phyloP scores from a whole-genome alignment of 768 basidiomycete genomes.

The Cystobasidiopsis lactophilus region DNA sequence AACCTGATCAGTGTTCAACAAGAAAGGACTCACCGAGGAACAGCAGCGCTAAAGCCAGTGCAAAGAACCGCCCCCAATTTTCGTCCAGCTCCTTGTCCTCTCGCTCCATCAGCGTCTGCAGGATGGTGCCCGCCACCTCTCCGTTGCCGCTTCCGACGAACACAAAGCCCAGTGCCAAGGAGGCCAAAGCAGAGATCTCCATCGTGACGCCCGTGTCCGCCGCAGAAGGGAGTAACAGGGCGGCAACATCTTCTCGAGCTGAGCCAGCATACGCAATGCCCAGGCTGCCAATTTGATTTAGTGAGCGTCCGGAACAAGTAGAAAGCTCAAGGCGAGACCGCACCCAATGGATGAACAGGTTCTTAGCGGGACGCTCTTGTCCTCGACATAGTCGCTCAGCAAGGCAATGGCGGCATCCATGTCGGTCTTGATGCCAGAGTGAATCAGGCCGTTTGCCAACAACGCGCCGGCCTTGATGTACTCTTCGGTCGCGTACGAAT shows the following conservation, averaged over 20 bases:
- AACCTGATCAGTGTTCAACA: too few species aligned
- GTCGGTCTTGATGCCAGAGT: slow-evolving; percentile 70
- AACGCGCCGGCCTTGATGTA: slow-evolving; percentile 94
- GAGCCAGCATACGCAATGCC: slow-evolving; percentile 90
- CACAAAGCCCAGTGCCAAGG: slow-evolving; percentile 77
- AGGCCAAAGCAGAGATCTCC: slow-evolving; percentile 68
- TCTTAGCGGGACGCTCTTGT: slow-evolving; percentile 60
- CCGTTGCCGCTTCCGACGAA: slow-evolving; percentile 89
- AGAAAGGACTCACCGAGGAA: slow-evolving; percentile 58
- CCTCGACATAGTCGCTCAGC: slow-evolving; percentile 70
- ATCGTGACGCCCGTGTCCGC: slow-evolving; percentile 62
- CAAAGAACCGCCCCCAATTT: slow-evolving; percentile 86
- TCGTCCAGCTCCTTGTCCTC: slow-evolving; percentile 54
- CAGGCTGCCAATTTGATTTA: slow-evolving; percentile 29
- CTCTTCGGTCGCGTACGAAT: slow-evolving; percentile 88
- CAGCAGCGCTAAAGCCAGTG: slow-evolving; percentile 64
- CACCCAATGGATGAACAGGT: slow-evolving; percentile 63
- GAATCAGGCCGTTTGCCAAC: slow-evolving; percentile 79
- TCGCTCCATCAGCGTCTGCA: slow-evolving; percentile 60
- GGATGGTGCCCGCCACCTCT: slow-evolving; percentile 66
- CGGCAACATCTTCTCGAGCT: slow-evolving; percentile 60
- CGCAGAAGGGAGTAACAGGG: slow-evolving; percentile 54
- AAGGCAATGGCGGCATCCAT: slow-evolving; percentile 80
- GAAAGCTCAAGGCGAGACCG: slow-evolving; percentile 5
- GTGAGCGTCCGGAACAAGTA: background rate